These are phyloP conservation scores for Elongisporangium undulatum DNA, from an alignment of 352 stramenopile species.

Conservation along the genomic window DNA sequence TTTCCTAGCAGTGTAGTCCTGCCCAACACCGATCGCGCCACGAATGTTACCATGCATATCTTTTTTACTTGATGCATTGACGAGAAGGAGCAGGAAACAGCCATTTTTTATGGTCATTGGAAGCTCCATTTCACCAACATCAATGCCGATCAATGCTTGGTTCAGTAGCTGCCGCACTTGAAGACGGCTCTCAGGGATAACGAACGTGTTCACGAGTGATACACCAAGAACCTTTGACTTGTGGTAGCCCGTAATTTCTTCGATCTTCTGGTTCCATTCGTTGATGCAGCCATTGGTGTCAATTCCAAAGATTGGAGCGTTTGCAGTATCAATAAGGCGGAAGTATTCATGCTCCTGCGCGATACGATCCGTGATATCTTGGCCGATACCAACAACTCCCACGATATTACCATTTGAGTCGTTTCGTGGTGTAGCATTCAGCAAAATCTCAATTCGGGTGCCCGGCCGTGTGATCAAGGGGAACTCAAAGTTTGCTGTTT, in stretches of 20 bases:
- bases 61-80: constrained; percentile 85
- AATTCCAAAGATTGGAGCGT: constrained; percentile 84
- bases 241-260: constrained; percentile 78
- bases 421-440: constrained; percentile 28
- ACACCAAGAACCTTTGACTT: constrained; percentile 65
- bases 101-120: constrained; percentile 79
- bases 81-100: constrained; percentile 59
- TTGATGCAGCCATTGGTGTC: constrained; percentile 82
- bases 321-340: constrained; percentile 60
- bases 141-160: constrained; percentile 76
- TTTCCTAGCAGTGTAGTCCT: constrained; percentile 90
- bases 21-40: constrained; percentile 89
- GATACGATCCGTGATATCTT: constrained; percentile 60
- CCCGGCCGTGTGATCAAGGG: constrained; percentile 45
- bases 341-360: constrained; percentile 53
- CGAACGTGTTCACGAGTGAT: constrained; percentile 77
- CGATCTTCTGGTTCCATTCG: constrained; percentile 87
- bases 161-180: constrained; percentile 73
- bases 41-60: constrained; percentile 91
- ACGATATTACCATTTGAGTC: constrained; percentile 54
- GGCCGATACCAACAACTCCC: constrained; percentile 68
- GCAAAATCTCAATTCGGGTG: constrained; percentile 45
- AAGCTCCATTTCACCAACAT: constrained; percentile 88
- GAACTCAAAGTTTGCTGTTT: constrained; percentile 84
- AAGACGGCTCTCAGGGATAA: constrained; percentile 62